phyloP scores from a whole-genome alignment of 139 green algal genomes.

The Chlamydomonas sp. region DNA sequence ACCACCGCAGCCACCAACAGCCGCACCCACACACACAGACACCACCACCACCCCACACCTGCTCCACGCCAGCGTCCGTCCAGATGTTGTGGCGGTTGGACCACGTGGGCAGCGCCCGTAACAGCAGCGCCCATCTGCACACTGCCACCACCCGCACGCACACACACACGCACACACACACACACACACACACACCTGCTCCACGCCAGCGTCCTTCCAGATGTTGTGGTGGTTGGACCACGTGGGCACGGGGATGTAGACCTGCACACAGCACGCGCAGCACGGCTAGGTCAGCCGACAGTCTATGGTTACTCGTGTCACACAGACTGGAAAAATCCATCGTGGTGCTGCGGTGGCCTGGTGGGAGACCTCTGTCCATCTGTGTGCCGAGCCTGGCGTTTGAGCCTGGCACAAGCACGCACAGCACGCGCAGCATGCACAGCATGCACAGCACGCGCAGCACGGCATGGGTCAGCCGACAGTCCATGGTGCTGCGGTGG shows the following conservation, averaged over 20 bases:
- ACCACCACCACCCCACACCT: slow-evolving; percentile 25
- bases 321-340: too few species aligned
- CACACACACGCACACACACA: slow-evolving; percentile 12
- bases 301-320: too few species aligned
- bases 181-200: slow-evolving; percentile 24
- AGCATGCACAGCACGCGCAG: too few species aligned
- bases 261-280: not conserved
- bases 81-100: slow-evolving; percentile 78
- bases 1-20: not conserved
- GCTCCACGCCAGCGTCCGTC: slow-evolving; percentile 43
- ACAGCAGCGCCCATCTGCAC: not conserved
- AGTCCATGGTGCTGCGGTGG: too few species aligned
- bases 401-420: too few species aligned
- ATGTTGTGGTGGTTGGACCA: slow-evolving; percentile 83
- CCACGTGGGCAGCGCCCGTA: slow-evolving; percentile 68
- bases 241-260: slow-evolving; percentile 58
- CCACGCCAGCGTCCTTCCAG: slow-evolving; percentile 48
- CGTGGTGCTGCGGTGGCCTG: too few species aligned
- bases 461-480: too few species aligned
- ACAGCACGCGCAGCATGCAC: too few species aligned
- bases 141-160: not conserved
- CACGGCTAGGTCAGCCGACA: too few species aligned
- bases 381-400: too few species aligned
- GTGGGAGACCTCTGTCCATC: too few species aligned
- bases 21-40: slow-evolving; percentile 3